Evolutionary conservation across 352 stramenopile genomes (phyloP), one percentile per base, ranked within the genome.

Genomic region (Phytophthora multivora): DNA sequence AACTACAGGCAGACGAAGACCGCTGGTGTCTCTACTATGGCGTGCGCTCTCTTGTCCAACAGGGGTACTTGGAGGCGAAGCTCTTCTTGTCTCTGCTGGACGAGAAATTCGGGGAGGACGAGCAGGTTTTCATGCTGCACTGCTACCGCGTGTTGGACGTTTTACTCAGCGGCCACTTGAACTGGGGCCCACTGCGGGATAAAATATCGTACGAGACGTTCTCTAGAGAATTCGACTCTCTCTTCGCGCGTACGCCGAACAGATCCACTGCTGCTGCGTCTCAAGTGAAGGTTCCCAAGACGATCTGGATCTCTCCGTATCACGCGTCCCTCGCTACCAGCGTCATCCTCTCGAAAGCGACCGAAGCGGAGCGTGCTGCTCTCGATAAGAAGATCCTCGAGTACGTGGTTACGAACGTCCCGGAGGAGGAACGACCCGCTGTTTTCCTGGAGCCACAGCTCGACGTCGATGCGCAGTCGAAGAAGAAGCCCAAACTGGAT

Each of bases 11-110:
- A 0, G 89, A 98, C 48, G 90, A 97, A 63, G 83, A 96, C 36
- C 78, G 93, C 0, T 98, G 94, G 94, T 95, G 88, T 28, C 52
- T 98, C 19, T 98, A 98, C 64, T 98, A 98, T 50, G 93, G 93
- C 0, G 85, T 96, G 26, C 96, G 97, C 51, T 63, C 75, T 0
- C 60, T 94, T 2, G 78, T 98, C 0, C 76, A 89, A 12, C 79
- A 94, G 54, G 90, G 95, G 9, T 93, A 89, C 26, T 47, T 95
- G 25, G 94, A 98, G 38, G 91, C 91, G 0, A 94, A 93, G 46
- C 63, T 98, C 0, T 98, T 98, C 43, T 76, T 96, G 16, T 94
- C 86, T 2, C 74, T 98, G 13, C 74, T 98, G 0, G 93, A 98
- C 45, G 92, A 98, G 53, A 97, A 92, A 33, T 91, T 97, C 48